Evolutionary conservation across 2,329 filamentous ascomycete species (phyloP).

Genomic region (Aspergillus sp.): DNA sequence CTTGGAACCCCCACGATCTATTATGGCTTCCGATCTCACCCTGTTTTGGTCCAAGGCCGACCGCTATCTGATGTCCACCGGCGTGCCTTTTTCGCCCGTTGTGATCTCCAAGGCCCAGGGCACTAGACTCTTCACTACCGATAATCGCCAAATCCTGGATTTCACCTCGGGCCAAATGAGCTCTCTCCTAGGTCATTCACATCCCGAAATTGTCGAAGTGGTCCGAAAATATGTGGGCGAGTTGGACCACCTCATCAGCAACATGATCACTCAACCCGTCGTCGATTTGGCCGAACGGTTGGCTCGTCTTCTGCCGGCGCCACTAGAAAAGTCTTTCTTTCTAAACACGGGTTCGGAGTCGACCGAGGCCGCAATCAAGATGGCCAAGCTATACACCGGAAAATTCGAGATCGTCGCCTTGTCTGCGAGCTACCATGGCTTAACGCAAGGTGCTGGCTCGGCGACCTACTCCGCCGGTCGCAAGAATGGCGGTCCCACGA

Average conservation of each 20-base stretch:
- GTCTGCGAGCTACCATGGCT: conserved; percentile 60
- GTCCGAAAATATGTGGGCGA: conserved; percentile 50
- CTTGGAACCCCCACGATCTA: background rate
- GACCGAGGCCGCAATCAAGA: conserved; percentile 63
- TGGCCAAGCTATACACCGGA: conserved; percentile 64
- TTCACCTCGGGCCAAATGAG: conserved; percentile 64
- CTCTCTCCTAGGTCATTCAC: conserved; percentile 58
- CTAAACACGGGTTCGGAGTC: conserved; percentile 58
- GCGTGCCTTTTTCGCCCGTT: conserved; percentile 40
- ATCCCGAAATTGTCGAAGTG: conserved; percentile 58
- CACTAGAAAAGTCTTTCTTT: conserved; percentile 57
- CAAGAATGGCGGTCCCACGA: conserved; percentile 26
- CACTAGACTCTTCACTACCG: conserved; percentile 46
- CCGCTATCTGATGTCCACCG: conserved; percentile 45
- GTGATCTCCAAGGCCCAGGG: conserved; percentile 49
- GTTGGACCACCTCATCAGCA: conserved; percentile 60
- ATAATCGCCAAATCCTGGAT: conserved; percentile 52
- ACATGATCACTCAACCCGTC: conserved; percentile 60
- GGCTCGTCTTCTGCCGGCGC: conserved; percentile 47
- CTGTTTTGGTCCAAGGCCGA: conserved; percentile 37
- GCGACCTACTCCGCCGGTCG: conserved; percentile 42
- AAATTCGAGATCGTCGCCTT: conserved; percentile 66
- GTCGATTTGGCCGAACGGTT: conserved; percentile 55
- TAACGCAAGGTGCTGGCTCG: conserved; percentile 54
- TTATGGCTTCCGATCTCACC: background rate